Base-by-base conservation (phyloP, 345 rosid genomes). In the Aquilaria malaccensis region DNA sequence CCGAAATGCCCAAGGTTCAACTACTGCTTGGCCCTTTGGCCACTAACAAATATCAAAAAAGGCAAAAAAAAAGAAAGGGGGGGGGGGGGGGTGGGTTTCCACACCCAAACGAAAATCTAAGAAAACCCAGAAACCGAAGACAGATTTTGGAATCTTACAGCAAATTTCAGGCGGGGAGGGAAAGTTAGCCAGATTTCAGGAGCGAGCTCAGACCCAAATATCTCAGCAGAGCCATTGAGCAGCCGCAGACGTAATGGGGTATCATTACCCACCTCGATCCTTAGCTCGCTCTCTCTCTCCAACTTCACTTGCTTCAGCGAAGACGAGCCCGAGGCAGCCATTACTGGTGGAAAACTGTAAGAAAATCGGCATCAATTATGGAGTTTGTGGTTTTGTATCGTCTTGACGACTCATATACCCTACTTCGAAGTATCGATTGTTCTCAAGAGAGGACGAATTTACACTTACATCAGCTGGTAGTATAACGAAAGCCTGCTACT, bases 121-220 rank as follows among this genome's bases (percentile, higher is more conserved):
- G 45, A 31, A 45, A 63, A 51, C 30, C 41, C 15, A 61, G 10
- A 13, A n/a, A 31, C 15, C 11, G 3, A 1, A 15, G 30, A 14
- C 47, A 50, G 43, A 59, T 31, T 12, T n/a, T 14, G 7, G 11
- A 32, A 33, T 50, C 72, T 75, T 70, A 94, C 99, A 0, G 97
- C 95, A 49, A 94, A 87, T 61, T 90, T 90, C 64, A 79, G 72
- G 50, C 87, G 90, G 52, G 97, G 97, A 65, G 97, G 89, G 75
- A 87, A 90, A 14, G 90, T 73, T 63, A 89, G 81, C 96, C 95
- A 84, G 64, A 81, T 84, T 67, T 84, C 88, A 11, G 89, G 95
- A 22, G 99, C 95, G 41, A 94, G 64, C 74, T 94, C 95, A 56
- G 96, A 76, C 67, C 97, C 96, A 51, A 78, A 94, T 52, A 94